Evolutionary conservation across 2,329 filamentous ascomycete species (phyloP), one percentile per base, ranked within the genome.

Genomic region (Xylaria arbuscula): DNA sequence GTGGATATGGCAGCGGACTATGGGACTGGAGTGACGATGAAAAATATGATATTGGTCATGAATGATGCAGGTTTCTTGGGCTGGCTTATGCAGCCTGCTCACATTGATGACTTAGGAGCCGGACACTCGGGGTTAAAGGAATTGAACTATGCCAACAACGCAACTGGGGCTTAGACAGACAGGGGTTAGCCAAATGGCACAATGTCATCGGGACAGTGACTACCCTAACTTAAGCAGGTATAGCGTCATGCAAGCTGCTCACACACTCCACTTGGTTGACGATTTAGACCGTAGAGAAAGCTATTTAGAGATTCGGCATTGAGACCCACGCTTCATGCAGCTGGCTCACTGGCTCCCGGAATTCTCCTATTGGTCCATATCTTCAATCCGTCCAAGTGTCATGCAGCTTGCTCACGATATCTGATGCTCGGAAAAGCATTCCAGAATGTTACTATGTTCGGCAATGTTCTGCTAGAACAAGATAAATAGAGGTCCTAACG

Each of bases 181-280:
- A 66, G 40, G 63, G 68, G 50, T 50, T 22, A 10, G 8, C 19
- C 2, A 47, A 22, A 47, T n/a, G n/a, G 45, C n/a, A n/a, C n/a
- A 11, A 19, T n/a, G 19, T n/a, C 45, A 47, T 47, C 19, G n/a
- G 45, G 45, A 47, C 19, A 19, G n/a, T 19, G 36, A 3, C 36
- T 38, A 2, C 9, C 9, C 51, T 48, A 62, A 54, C 62, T 45
- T 24, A 19, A 54, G 48, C 3, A 64, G 28, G 62, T 71, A 72
- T 79, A 77, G 76, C 63, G 68, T 75, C 70, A 80, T 81, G 79
- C 78, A 80, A 66, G 67, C 75, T 77, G 78, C 79, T 70, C 66
- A 70, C 66, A 70, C 42, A n/a, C 75, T 75, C 77, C 76, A 75
- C 65, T n/a, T 59, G 58, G 64, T 47, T 57, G 53, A 57, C 38